Conservation (phyloP, 352 stramenopile species). For the Globisporangium nodosum region DNA sequence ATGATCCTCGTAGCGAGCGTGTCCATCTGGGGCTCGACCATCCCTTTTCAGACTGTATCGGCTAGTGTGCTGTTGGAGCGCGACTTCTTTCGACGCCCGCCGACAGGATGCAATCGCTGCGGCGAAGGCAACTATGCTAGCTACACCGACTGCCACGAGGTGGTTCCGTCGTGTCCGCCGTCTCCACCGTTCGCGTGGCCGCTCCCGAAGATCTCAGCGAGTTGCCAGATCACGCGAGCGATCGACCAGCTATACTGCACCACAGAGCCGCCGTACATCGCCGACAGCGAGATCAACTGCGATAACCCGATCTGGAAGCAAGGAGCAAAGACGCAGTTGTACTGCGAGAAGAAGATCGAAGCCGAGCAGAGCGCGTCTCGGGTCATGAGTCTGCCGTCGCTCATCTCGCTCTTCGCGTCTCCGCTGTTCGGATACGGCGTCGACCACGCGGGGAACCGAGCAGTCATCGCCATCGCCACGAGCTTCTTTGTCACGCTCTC, state of each 20-base stretch:
- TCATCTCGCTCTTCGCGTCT: slow-evolving; percentile 64
- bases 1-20: slow-evolving; percentile 63
- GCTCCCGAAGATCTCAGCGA: slow-evolving; percentile 27
- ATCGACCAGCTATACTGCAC: slow-evolving; percentile 33
- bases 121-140: slow-evolving; percentile 32
- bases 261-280: slow-evolving; percentile 27
- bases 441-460: slow-evolving; percentile 55
- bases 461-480: slow-evolving; percentile 44
- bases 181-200: slow-evolving; percentile 38
- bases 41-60: slow-evolving; percentile 85
- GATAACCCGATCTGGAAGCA: slow-evolving; percentile 34
- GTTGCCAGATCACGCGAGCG: slow-evolving; percentile 24
- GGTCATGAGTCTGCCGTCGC: slow-evolving; percentile 78
- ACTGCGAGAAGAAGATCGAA: slow-evolving; percentile 33
- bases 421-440: slow-evolving; percentile 75
- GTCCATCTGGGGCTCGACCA: slow-evolving; percentile 71
- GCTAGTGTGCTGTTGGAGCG: slow-evolving; percentile 71
- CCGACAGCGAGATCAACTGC: slow-evolving; percentile 42
- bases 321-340: slow-evolving; percentile 22
- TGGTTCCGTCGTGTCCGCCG: slow-evolving; percentile 25
- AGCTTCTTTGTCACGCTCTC: slow-evolving; percentile 45
- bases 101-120: slow-evolving; percentile 25
- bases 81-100: slow-evolving; percentile 41
- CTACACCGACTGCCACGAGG: slow-evolving; percentile 36
- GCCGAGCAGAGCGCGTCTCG: slow-evolving; percentile 33